These are phyloP conservation scores for Trichoderma cornu-damae DNA, from an alignment of 2,329 filamentous ascomycete genomes.

Conservation along the genomic window DNA sequence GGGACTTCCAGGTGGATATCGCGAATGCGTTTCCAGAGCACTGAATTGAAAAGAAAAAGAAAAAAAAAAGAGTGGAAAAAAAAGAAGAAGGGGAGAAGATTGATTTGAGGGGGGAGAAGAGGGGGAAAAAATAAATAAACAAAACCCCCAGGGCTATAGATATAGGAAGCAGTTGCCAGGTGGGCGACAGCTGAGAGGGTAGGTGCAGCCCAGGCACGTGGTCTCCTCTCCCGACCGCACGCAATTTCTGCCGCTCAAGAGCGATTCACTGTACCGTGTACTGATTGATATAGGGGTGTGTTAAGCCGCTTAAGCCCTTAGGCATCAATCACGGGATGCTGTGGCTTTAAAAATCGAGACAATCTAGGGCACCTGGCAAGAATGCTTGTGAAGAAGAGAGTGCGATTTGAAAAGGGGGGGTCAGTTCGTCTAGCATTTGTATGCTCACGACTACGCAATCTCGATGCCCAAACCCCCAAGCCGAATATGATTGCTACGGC, in stretches of 20 bases:
- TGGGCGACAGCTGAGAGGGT: neutral
- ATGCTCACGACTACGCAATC: neutral
- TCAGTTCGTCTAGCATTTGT: no score
- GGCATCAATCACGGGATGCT: no score
- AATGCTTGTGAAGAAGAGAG: neutral
- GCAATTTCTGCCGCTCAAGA: neutral
- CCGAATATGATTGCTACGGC: neutral
- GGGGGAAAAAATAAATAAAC: neutral
- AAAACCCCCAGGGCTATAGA: neutral
- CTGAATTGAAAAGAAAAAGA: neutral
- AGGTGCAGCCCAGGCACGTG: slow-evolving; percentile 7
- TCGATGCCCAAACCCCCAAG: no score
- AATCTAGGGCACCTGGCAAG: neutral
- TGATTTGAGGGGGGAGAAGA: neutral
- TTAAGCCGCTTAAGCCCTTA: no score
- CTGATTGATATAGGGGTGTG: no score
- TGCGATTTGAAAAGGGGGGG: neutral
- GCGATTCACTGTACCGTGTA: slow-evolving; percentile 9
- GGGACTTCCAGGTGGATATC: no score
- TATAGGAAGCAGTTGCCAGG: neutral
- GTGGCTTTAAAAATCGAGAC: neutral
- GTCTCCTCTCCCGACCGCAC: neutral
- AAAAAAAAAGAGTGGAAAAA: neutral
- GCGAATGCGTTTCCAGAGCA: no score
- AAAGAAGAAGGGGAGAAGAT: neutral